Percentiles rank a stretch among this genome's conserved stretches.
These are phyloP conservation scores for Cryphonectria japonica DNA, from an alignment of 2,329 filamentous ascomycete species.

Conservation along the genomic window DNA sequence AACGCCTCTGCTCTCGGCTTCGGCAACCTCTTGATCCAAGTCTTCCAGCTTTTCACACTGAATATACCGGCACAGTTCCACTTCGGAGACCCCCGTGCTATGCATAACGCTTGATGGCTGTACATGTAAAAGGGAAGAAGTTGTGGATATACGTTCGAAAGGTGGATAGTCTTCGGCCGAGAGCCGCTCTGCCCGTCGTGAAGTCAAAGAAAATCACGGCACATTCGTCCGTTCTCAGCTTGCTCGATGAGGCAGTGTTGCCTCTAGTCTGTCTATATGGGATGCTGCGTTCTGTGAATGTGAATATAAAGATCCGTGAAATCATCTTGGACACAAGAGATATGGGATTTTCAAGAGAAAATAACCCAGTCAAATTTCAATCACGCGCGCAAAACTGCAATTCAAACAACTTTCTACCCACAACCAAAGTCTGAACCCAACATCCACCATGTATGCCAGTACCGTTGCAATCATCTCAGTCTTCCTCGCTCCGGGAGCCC, in stretches of 20 bases:
- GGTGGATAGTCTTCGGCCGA: background rate
- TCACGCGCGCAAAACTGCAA: background rate
- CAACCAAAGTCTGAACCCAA: background rate
- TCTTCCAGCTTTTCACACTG: background rate
- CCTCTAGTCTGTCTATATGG: background rate
- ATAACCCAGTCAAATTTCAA: background rate
- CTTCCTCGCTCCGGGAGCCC: background rate
- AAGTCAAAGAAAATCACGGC: background rate
- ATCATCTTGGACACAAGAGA: background rate
- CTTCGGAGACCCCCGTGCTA: background rate
- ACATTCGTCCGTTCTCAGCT: background rate
- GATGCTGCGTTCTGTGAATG: background rate
- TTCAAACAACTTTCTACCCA: background rate
- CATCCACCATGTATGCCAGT: background rate
- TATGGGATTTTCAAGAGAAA: background rate
- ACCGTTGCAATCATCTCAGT: background rate
- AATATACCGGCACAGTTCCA: background rate
- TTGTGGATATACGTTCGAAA: background rate
- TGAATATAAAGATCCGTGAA: conserved; percentile 1
- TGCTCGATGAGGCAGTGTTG: conserved; percentile 1
- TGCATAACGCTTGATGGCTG: background rate
- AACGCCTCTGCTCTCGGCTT: background rate
- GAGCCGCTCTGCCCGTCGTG: background rate
- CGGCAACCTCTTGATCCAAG: background rate
- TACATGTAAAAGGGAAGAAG: background rate